phyloP scores from a whole-genome alignment of 2,329 filamentous ascomycete genomes.

The Cordyceps farinosa region DNA sequence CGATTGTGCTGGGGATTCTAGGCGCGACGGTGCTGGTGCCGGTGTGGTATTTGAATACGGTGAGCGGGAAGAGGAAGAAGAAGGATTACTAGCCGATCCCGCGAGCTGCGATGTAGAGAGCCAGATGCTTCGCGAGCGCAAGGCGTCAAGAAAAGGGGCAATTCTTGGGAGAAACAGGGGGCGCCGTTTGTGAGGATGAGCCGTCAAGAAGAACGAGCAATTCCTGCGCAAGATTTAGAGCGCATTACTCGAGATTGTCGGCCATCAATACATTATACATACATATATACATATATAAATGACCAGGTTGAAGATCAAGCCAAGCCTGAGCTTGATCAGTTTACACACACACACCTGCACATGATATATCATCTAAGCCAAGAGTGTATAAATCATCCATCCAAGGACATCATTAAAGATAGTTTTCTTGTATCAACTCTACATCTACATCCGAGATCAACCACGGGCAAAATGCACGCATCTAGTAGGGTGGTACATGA shows the following conservation, averaged over 20 bases:
- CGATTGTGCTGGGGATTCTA: slow-evolving; percentile 48
- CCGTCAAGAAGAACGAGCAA: not conserved
- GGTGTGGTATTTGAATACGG: slow-evolving; percentile 37
- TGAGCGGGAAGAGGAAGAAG: slow-evolving; percentile 30
- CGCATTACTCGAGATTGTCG: no score
- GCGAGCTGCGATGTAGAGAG: not conserved
- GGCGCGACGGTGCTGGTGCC: slow-evolving; percentile 45
- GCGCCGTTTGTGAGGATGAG: not conserved
- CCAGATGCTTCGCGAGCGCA: not conserved
- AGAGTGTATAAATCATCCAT: slow-evolving; percentile 2
- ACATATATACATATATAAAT: no score
- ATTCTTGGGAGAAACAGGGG: no score
- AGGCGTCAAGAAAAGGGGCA: no score
- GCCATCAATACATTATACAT: no score
- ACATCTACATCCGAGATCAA: slow-evolving; percentile 30
- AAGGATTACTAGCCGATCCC: not conserved
- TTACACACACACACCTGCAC: not conserved
- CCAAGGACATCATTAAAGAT: slow-evolving; percentile 16
- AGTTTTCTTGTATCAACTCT: slow-evolving; percentile 20
- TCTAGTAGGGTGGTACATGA: slow-evolving; percentile 16
- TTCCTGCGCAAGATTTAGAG: no score
- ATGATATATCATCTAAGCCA: not conserved
- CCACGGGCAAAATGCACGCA: slow-evolving; percentile 15
- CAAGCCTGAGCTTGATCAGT: no score
- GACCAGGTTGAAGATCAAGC: no score